These are phyloP conservation scores for Danielia reshetovae DNA, from an alignment of 805 yeast genomes.

Conservation along the genomic window DNA sequence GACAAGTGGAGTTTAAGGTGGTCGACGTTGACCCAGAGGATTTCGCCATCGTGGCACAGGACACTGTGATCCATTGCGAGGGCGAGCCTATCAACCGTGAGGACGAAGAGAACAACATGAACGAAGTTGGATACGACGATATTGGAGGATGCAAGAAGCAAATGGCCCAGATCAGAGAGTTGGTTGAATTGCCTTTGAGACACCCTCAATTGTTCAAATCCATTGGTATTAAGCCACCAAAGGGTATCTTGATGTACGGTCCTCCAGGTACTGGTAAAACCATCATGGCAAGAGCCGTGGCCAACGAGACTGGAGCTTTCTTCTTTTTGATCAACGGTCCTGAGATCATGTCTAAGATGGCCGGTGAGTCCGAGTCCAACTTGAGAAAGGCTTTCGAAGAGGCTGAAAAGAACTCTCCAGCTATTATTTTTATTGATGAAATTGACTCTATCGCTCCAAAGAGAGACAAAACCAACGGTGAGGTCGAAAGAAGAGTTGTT, in stretches of 20 bases:
- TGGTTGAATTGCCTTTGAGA: conserved; percentile 96
- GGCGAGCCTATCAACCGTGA: conserved; percentile 98
- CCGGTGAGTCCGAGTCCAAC: conserved; percentile 98
- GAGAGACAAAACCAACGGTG: conserved; percentile 99
- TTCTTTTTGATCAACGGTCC: conserved; percentile 98
- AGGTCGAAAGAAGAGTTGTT: conserved; percentile 98
- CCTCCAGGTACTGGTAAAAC: conserved; percentile 99
- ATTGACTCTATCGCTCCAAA: conserved; percentile 99
- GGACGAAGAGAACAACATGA: conserved; percentile 94
- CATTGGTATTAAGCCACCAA: conserved; percentile 98
- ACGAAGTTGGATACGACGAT: conserved; percentile 97
- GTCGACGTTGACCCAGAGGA: conserved; percentile 98
- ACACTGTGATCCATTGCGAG: conserved; percentile 95
- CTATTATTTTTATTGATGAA: conserved; percentile 97
- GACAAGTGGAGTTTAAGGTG: conserved; percentile 98
- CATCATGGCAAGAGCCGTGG: conserved; percentile 99
- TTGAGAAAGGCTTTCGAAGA: conserved; percentile 98
- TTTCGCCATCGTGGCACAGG: conserved; percentile 97
- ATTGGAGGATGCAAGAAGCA: conserved; percentile 99
- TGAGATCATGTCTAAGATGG: conserved; percentile 99
- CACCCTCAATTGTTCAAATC: conserved; percentile 98
- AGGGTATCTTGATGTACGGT: conserved; percentile 96
- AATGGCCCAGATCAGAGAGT: conserved; percentile 98
- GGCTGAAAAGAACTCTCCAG: conserved; percentile 97
- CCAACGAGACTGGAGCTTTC: conserved; percentile 98